Evolutionary conservation across 176 grass and related monocot genomes (phyloP).

Genomic region (Lolium multiflorum): DNA sequence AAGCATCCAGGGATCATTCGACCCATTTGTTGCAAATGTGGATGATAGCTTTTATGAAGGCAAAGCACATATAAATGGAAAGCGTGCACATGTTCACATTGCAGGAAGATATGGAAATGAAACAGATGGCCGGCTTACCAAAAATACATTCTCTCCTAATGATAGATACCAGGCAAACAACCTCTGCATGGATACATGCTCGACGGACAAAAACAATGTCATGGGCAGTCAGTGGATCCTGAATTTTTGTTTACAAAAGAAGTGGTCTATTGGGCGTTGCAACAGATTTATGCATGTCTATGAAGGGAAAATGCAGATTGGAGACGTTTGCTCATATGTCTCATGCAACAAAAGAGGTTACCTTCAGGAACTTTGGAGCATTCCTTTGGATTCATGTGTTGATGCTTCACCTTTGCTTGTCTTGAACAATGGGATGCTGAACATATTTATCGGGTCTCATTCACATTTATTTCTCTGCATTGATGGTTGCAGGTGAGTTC

Average conservation of each 20-base stretch:
- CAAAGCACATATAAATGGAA: conserved; percentile 23
- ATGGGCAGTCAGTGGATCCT: conserved; percentile 45
- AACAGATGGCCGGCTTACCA: conserved; percentile 1
- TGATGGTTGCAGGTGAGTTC: conserved; percentile 68
- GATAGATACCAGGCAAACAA: conserved; percentile 15
- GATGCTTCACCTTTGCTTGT: conserved; percentile 96
- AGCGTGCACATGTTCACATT: conserved; percentile 35
- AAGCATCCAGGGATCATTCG: conserved; percentile 18
- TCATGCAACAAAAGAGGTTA: conserved; percentile 43
- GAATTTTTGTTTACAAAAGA: conserved; percentile 52
- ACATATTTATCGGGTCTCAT: conserved; percentile 88
- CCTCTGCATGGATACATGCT: conserved; percentile 20
- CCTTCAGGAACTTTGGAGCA: conserved; percentile 70
- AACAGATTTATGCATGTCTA: conserved; percentile 63
- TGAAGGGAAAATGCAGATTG: conserved; percentile 39
- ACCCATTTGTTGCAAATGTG: neutral
- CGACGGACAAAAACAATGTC: conserved; percentile 39
- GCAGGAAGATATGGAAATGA: conserved; percentile 29
- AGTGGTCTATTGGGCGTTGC: conserved; percentile 64
- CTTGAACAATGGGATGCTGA: conserved; percentile 61
- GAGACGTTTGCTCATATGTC: conserved; percentile 50
- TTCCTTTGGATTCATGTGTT: conserved; percentile 83
- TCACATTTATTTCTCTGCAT: conserved; percentile 82
- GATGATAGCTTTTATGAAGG: conserved; percentile 15
- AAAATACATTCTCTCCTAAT: conserved; percentile 28